Evolutionary conservation across 176 grass and related monocot species (phyloP).

Genomic region (Tillandsia leiboldiana): DNA sequence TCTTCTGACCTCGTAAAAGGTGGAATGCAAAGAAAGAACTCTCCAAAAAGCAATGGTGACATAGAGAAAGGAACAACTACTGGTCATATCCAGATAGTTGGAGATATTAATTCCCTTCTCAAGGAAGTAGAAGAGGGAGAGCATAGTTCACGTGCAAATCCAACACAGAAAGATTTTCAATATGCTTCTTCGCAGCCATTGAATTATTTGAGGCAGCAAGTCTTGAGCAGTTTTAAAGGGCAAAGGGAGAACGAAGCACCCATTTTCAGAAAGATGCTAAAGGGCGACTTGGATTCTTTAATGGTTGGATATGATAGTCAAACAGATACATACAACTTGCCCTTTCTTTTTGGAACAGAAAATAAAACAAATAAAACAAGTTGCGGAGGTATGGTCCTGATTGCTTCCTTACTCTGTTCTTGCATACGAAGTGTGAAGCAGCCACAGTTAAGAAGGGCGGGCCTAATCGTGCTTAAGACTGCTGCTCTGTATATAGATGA

Average conservation of each 20-base stretch:
- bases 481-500: slow-evolving; percentile 84
- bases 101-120: slow-evolving; percentile 73
- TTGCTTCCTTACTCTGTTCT: slow-evolving; percentile 88
- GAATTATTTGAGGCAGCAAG: slow-evolving; percentile 18
- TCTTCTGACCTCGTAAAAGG: slow-evolving; percentile 23
- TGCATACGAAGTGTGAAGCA: slow-evolving; percentile 94
- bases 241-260: slow-evolving; percentile 24
- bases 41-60: slow-evolving; percentile 18
- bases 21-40: slow-evolving; percentile 24
- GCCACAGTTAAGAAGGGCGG: slow-evolving; percentile 73
- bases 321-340: slow-evolving; percentile 59
- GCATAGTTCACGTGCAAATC: slow-evolving; percentile 18
- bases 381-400: slow-evolving; percentile 90
- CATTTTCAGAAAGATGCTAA: slow-evolving; percentile 54
- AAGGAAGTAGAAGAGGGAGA: slow-evolving; percentile 59
- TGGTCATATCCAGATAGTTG: slow-evolving; percentile 52
- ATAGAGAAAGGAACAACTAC: slow-evolving; percentile 35
- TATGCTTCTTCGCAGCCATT: slow-evolving; percentile 20
- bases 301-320: slow-evolving; percentile 65
- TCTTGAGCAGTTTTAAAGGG: slow-evolving; percentile 23
- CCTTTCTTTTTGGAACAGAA: slow-evolving; percentile 41
- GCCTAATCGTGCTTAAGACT: slow-evolving; percentile 65
- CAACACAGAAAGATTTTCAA: slow-evolving; percentile 13
- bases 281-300: slow-evolving; percentile 56
- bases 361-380: slow-evolving; percentile 42